phyloP scores from a whole-genome alignment of 1,284 basidiomycete genomes.

The Rhodotorula glutinis region DNA sequence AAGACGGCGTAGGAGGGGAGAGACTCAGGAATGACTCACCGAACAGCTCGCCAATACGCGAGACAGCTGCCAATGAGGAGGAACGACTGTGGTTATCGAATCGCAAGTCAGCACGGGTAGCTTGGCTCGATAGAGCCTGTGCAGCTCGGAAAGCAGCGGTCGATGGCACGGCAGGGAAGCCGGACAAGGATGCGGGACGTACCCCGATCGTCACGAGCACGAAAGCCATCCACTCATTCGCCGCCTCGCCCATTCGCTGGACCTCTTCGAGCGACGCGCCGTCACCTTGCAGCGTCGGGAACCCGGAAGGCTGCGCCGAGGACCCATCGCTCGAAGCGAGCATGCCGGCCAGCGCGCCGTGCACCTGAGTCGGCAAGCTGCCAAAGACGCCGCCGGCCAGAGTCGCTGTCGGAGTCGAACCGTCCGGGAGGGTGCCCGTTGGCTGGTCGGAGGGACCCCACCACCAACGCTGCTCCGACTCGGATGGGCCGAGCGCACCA shows the following conservation, averaged over 20 bases:
- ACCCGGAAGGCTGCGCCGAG: background rate
- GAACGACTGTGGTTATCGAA: slow-evolving; percentile 25
- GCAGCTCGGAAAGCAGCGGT: background rate
- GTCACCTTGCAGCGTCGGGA: slow-evolving; percentile 33
- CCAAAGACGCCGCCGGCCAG: slow-evolving; percentile 12
- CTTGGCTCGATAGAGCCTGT: no score
- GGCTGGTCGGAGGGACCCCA: slow-evolving; percentile 24
- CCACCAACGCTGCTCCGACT: slow-evolving; percentile 26
- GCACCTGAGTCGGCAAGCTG: slow-evolving; percentile 32
- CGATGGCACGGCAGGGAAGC: background rate
- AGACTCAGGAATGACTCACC: slow-evolving; percentile 9
- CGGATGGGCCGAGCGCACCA: slow-evolving; percentile 17
- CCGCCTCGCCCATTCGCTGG: slow-evolving; percentile 18
- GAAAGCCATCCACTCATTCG: slow-evolving; percentile 40
- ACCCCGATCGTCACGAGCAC: slow-evolving; percentile 30
- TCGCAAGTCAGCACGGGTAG: background rate
- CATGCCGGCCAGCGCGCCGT: slow-evolving; percentile 3
- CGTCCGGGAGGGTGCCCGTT: background rate
- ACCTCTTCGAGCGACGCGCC: slow-evolving; percentile 12
- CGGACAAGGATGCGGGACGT: background rate
- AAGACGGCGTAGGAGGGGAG: background rate
- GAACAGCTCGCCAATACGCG: slow-evolving; percentile 37
- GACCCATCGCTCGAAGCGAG: slow-evolving; percentile 24
- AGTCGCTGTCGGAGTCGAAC: slow-evolving; percentile 8
- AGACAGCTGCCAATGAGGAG: slow-evolving; percentile 32